Conservation (phyloP, 2,329 filamentous ascomycete genomes). For the Coniochaeta prunicola region DNA sequence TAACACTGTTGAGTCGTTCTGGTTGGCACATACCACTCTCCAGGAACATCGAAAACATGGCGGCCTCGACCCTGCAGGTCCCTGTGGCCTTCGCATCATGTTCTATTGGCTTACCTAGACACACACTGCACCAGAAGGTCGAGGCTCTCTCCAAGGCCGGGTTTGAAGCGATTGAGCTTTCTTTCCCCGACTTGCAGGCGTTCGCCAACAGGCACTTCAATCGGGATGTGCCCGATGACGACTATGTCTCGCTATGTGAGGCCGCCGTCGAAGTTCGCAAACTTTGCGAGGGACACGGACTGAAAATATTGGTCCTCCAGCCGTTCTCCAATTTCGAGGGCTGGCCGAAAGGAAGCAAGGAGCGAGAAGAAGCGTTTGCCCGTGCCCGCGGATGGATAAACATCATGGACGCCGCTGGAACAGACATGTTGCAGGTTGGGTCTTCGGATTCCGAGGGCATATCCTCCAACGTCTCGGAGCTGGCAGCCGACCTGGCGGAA, state of each 20-base stretch:
- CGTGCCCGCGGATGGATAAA: slow-evolving; percentile 60
- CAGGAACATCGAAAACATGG: neutral
- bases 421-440: slow-evolving; percentile 61
- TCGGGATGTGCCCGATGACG: slow-evolving; percentile 43
- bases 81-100: slow-evolving; percentile 48
- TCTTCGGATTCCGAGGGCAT: slow-evolving; percentile 58
- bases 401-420: slow-evolving; percentile 64
- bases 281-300: slow-evolving; percentile 43
- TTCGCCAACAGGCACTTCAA: slow-evolving; percentile 47
- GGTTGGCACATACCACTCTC: neutral
- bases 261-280: slow-evolving; percentile 47
- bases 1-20: neutral
- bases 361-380: slow-evolving; percentile 55
- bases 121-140: slow-evolving; percentile 53
- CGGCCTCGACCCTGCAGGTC: slow-evolving; percentile 15
- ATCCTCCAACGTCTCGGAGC: slow-evolving; percentile 35
- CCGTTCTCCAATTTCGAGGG: slow-evolving; percentile 74
- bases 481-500: slow-evolving; percentile 55
- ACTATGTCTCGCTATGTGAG: slow-evolving; percentile 50
- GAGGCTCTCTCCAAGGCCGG: slow-evolving; percentile 56
- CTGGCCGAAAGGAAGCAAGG: slow-evolving; percentile 51
- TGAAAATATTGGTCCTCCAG: slow-evolving; percentile 65
- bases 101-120: slow-evolving; percentile 34
- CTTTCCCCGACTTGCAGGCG: slow-evolving; percentile 63
- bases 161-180: slow-evolving; percentile 65